Evolutionary conservation across 805 yeast species (phyloP), one percentile per base, ranked within the genome.

Genomic region (Saccharomycopsis fibuligera): DNA sequence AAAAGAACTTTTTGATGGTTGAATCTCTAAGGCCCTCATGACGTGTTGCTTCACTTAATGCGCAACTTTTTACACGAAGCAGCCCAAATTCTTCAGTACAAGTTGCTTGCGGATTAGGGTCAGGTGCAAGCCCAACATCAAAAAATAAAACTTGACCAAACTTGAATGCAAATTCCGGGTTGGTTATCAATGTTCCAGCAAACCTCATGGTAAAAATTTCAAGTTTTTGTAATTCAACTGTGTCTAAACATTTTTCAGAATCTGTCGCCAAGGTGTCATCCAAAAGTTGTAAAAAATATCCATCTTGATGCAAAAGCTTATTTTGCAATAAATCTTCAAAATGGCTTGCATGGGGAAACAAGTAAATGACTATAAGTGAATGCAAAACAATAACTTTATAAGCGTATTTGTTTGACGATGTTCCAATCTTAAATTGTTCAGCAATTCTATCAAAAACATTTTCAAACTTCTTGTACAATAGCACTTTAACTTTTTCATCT

Each of bases 231-330:
- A 19, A 42, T 30, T 25, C 22, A 2, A n/a, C 16, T 35, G 38
- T 8, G 38, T 2, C 30, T 14, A 9, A 10, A 22, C 22, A 22
- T 22, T 8, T 8, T 19, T 19, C 41, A 35, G 22, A n/a, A 44
- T 8, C 29, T 6, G 16, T 14, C 35, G 12, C 10, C 33, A 16
- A 33, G 10, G 12, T 44, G 5, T 9, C 5, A 17, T 44, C 31
- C 16, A 44, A 44, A 6, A 35, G 12, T 37, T 35, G 10, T 9
- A 44, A 9, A 27, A 44, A 36, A 36, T 36, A 44, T 17, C 41
- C 23, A 5, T 44, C 14, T 5, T 36, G 16, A 5, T 44, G 33
- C n/a, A 8, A 12, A 25, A 44, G 30, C 17, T 14, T 35, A 2
- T 14, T 3, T 2, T 3, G 3, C 2, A 43, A 12, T 17, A 44